Conservation (phyloP, 148 eudicot species). For the Talinum fruticosum region DNA sequence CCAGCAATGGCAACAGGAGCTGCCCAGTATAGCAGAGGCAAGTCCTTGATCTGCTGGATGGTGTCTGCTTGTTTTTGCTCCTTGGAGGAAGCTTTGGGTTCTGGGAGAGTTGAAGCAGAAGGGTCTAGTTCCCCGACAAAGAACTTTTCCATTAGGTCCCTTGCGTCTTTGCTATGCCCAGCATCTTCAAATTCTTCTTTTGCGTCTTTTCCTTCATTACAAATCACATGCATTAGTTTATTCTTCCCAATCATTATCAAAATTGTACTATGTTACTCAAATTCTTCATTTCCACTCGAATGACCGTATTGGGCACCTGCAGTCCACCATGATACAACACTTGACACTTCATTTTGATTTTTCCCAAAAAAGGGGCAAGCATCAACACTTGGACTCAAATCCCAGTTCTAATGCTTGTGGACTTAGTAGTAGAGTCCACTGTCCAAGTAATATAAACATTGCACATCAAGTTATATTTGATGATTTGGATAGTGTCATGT, state of each 20-base stretch:
- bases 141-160: slow-evolving; percentile 68
- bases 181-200: slow-evolving; percentile 94
- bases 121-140: slow-evolving; percentile 83
- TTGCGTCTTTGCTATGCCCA: slow-evolving; percentile 78
- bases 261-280: neutral
- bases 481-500: too few relatives aligned
- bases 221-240: neutral
- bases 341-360: too few relatives aligned
- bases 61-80: slow-evolving; percentile 22
- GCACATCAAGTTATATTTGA: neutral
- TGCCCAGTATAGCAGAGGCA: slow-evolving; percentile 48
- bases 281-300: neutral
- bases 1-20: slow-evolving; percentile 46
- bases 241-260: neutral
- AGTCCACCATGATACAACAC: too few relatives aligned
- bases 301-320: too few relatives aligned
- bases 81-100: slow-evolving; percentile 36
- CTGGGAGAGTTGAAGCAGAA: slow-evolving; percentile 43
- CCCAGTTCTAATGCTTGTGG: neutral
- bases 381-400: neutral
- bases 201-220: slow-evolving; percentile 70
- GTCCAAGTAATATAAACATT: neutral
- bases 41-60: slow-evolving; percentile 34
- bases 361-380: neutral
- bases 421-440: neutral